phyloP scores from a whole-genome alignment of 345 rosid species.

The Moringa oleifera region DNA sequence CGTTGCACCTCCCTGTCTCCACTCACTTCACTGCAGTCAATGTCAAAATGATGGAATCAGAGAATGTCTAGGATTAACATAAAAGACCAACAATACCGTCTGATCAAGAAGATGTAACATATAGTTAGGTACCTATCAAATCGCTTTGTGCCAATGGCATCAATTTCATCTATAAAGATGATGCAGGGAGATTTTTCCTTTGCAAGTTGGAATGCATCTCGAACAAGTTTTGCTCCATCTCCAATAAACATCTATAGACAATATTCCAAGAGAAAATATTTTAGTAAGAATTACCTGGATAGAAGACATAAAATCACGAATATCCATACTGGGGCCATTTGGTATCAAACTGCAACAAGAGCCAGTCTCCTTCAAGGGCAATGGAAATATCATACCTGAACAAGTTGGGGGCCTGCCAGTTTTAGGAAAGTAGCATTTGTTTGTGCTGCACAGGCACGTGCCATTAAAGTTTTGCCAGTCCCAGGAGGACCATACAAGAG shows the following conservation, averaged over 20 bases:
- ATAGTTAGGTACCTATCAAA: slow-evolving; percentile 67
- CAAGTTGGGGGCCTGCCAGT: slow-evolving; percentile 97
- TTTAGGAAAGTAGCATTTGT: slow-evolving; percentile 97
- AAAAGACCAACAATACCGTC: neutral
- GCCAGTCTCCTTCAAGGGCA: neutral
- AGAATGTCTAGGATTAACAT: neutral
- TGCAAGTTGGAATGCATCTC: slow-evolving; percentile 99
- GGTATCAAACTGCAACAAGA: no score
- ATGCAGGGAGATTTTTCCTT: slow-evolving; percentile 99
- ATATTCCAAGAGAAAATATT: slow-evolving; percentile 3
- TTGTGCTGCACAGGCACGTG: slow-evolving; percentile 99
- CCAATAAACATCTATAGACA: slow-evolving; percentile 92
- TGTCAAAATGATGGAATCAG: slow-evolving; percentile 3
- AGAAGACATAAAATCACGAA: neutral
- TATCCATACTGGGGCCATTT: neutral
- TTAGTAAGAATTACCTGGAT: neutral
- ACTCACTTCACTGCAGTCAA: slow-evolving; percentile 86
- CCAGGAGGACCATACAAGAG: slow-evolving; percentile 99
- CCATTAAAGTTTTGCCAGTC: slow-evolving; percentile 98
- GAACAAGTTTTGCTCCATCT: slow-evolving; percentile 99
- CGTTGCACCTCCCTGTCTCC: slow-evolving; percentile 99
- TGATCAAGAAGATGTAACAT: neutral
- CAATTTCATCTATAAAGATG: slow-evolving; percentile 97
- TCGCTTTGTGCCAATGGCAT: slow-evolving; percentile 97
- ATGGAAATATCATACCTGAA: slow-evolving; percentile 55